These are phyloP conservation scores for Protostelium mycophagum DNA, from an alignment of 78 protist species.

Conservation along the genomic window DNA sequence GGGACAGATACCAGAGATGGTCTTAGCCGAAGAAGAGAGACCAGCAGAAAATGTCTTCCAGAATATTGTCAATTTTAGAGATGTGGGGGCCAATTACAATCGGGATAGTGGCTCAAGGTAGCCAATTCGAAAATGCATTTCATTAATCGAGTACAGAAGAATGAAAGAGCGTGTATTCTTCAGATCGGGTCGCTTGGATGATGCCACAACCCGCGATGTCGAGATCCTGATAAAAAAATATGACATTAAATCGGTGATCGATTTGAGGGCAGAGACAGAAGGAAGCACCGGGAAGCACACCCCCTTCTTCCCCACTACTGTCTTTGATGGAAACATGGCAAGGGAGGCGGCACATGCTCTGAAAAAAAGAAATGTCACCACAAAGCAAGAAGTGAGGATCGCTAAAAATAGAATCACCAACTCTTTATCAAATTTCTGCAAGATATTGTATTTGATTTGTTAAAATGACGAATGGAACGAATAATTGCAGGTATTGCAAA, in stretches of 20 bases:
- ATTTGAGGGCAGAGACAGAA: neutral
- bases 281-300: neutral
- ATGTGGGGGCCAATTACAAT: neutral
- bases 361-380: neutral
- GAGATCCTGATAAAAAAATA: neutral
- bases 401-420: neutral
- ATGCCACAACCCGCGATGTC: neutral
- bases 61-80: neutral
- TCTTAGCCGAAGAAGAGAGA: neutral
- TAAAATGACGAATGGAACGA: no score
- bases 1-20: neutral
- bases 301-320: neutral
- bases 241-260: neutral
- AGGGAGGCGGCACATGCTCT: neutral
- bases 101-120: neutral
- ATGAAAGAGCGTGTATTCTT: neutral
- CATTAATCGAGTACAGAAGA: neutral
- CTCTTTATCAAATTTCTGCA: no score
- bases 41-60: neutral
- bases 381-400: neutral
- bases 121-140: neutral
- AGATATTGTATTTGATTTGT: no score
- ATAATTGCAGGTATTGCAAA: neutral
- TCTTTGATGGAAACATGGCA: neutral
- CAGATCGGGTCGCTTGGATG: neutral